These are phyloP conservation scores for Erysiphe pulchra DNA, from an alignment of 2,329 filamentous ascomycete species.

Conservation along the genomic window DNA sequence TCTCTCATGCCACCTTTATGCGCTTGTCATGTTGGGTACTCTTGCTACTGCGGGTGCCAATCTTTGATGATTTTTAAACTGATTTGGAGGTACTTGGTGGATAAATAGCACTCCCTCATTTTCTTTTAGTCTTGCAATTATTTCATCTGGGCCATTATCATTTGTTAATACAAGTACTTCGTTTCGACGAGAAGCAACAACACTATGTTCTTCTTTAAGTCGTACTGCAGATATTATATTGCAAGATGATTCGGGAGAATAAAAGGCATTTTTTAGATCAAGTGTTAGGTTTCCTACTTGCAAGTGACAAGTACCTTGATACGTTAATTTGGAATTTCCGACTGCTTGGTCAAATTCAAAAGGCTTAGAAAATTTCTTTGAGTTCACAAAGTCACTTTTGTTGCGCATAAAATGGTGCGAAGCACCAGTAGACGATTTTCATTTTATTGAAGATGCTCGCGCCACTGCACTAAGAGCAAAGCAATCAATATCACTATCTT, in stretches of 20 bases:
- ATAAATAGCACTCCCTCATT: too few species aligned
- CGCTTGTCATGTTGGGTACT: too few species aligned
- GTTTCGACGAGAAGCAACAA: neutral
- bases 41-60: too few species aligned
- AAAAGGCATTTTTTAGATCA: neutral
- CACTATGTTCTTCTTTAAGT: neutral
- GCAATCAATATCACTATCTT: too few species aligned
- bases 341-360: neutral
- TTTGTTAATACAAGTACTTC: neutral
- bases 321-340: neutral
- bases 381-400: neutral
- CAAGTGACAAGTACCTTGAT: neutral
- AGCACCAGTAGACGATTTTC: too few species aligned
- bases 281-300: neutral
- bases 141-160: neutral
- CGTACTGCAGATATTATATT: neutral
- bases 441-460: too few species aligned
- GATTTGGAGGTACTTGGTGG: too few species aligned
- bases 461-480: too few species aligned
- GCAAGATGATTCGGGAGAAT: neutral
- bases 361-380: neutral
- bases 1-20: too few species aligned
- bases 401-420: neutral
- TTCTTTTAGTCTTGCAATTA: too few species aligned
- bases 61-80: too few species aligned